Percentiles rank a stretch among this genome's conserved stretches.
phyloP scores from a whole-genome alignment of 2,329 filamentous ascomycete species.

The Cercospora sesami region DNA sequence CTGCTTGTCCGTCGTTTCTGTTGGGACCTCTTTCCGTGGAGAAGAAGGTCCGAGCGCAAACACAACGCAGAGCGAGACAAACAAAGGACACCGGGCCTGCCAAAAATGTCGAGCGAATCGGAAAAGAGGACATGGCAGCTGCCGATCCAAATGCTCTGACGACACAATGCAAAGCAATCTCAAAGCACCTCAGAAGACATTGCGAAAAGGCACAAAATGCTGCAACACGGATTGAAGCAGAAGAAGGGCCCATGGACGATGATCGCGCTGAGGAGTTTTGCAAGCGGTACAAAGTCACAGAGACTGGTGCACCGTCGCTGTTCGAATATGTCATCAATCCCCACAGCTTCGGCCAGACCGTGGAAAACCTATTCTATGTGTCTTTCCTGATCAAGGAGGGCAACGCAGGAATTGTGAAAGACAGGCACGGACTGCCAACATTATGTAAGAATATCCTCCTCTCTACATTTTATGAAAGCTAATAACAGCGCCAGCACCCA shows the following conservation, averaged over 20 bases:
- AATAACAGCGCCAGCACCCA: conserved; percentile 41
- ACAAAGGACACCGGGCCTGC: conserved; percentile 68
- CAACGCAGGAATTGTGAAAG: conserved; percentile 69
- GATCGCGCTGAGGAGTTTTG: conserved; percentile 54
- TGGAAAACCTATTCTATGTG: conserved; percentile 96
- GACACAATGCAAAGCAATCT: conserved; percentile 73
- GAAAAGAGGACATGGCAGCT: conserved; percentile 70
- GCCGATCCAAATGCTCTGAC: conserved; percentile 79
- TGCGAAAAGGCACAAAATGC: conserved; percentile 37
- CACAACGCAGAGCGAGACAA: conserved; percentile 70
- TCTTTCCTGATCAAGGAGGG: conserved; percentile 92
- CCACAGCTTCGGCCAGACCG: conserved; percentile 83
- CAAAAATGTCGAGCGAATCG: conserved; percentile 72
- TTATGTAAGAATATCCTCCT: conserved; percentile 61
- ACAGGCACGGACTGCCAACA: conserved; percentile 73
- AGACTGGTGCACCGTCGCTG: conserved; percentile 71
- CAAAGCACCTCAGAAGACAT: conserved; percentile 56
- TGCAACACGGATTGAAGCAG: conserved; percentile 31
- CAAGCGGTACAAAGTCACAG: conserved; percentile 64
- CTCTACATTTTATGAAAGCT: conserved; percentile 21
- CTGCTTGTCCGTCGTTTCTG: conserved; percentile 77
- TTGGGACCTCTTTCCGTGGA: conserved; percentile 86
- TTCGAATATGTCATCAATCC: conserved; percentile 91
- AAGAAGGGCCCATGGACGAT: conserved; percentile 40
- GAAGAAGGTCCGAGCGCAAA: conserved; percentile 72